Base-by-base conservation (phyloP, 306 rosid species). In the Pyrus bretschneideri region DNA sequence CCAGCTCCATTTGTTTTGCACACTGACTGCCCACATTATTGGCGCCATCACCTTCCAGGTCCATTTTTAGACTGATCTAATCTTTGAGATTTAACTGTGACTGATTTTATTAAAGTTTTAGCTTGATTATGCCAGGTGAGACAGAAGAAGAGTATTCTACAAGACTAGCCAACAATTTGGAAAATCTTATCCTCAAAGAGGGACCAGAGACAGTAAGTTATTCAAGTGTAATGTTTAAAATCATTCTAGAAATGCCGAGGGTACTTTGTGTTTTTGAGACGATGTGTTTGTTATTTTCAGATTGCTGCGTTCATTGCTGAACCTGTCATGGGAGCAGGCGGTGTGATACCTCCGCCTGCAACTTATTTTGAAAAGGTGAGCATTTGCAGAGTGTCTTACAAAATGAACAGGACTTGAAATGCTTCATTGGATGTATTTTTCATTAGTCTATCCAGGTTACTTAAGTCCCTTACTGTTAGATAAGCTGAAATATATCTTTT, bases 31-130 rank as follows among this genome's bases (percentile, higher is more conserved):
- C 99, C 99, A 42, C 97, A 95, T 79, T 95, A 91, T 77, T 95
- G 99, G 99, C 96, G 97, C 64, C 83, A 68, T 86, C 99, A 92
- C 80, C 96, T 88, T 86, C 99, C 98, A 76, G 99, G 98, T 95
- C 61, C 67, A 74, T 82, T 70, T 77, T 38, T 69, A 12, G 57
- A 31, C 78, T 75, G 63, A 67, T 82, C 30, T 22, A 69, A 46
- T 52, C 67, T 58, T 15, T 52, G 17, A 35, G 21, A 73, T 80
- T 45, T 76, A 81, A 23, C 27, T 71, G 54, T 27, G 68, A 22
- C 63, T 51, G n/a, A 76, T 51, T 51, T 70, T 46, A n/a, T 70
- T 60, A 22, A 69, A 74, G 64, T 79, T 76, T 59, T 49, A 49
- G 70, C 76, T 30, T 81, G 77, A 73, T 70, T 68, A 69, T 81